phyloP scores from a whole-genome alignment of 768 basidiomycete species.

The Mycena floridula region DNA sequence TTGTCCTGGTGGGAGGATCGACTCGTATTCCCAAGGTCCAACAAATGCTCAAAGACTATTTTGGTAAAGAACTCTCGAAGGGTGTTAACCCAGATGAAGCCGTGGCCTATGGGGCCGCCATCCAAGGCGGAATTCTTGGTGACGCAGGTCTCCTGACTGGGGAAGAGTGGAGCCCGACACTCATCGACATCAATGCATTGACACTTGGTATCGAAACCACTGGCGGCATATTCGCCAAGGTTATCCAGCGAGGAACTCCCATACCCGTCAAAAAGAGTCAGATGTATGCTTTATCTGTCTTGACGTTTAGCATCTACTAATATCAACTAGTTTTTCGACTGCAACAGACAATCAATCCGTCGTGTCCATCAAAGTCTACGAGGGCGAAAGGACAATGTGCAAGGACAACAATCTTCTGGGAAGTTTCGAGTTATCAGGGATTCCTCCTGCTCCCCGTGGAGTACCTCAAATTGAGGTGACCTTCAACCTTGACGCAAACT shows the following conservation, averaged over 20 bases:
- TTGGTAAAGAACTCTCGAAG: conserved; percentile 95
- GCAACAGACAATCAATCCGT: conserved; percentile 90
- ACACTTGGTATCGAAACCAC: conserved; percentile 99
- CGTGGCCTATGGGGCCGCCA: conserved; percentile 96
- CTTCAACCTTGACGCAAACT: conserved; percentile 92
- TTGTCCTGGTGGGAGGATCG: conserved; percentile 70
- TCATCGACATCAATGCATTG: conserved; percentile 93
- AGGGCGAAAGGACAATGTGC: conserved; percentile 93
- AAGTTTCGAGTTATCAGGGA: conserved; percentile 88
- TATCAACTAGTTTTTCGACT: conserved; percentile 50
- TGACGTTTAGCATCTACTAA: conserved; percentile 1
- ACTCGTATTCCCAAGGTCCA: conserved; percentile 99
- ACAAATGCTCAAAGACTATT: conserved; percentile 95
- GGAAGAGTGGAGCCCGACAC: conserved; percentile 61
- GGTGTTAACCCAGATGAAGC: conserved; percentile 99
- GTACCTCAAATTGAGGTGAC: conserved; percentile 96
- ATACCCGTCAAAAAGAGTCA: conserved; percentile 97
- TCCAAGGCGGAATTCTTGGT: conserved; percentile 97
- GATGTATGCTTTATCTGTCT: conserved; percentile 43
- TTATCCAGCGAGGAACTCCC: conserved; percentile 95
- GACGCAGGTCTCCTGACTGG: no score
- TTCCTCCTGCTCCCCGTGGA: conserved; percentile 93
- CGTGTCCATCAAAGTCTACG: conserved; percentile 93
- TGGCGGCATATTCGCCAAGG: conserved; percentile 94
- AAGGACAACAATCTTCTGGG: conserved; percentile 99